Evolutionary conservation across 176 grass and related monocot genomes (phyloP).

Genomic region (Raddia distichophylla): DNA sequence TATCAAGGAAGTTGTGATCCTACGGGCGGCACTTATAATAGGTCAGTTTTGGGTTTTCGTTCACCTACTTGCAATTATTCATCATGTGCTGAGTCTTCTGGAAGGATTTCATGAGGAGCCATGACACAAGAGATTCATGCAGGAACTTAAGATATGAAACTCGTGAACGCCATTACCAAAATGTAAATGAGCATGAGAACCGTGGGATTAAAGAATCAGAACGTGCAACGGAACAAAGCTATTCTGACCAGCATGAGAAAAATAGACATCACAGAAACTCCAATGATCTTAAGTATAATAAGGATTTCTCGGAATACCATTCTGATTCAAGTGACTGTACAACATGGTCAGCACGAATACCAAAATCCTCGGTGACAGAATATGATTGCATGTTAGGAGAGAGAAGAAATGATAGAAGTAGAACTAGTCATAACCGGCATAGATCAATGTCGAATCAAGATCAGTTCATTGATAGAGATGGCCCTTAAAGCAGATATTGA

Average conservation of each 20-base stretch:
- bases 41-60: conserved; percentile 34
- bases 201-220: conserved; percentile 32
- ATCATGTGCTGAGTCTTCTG: conserved; percentile 46
- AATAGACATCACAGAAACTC: conserved; percentile 35
- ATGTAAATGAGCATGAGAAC: conserved; percentile 45
- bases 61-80: conserved; percentile 53
- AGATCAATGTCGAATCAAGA: conserved; percentile 60
- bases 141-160: conserved; percentile 43
- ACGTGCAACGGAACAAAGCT: conserved; percentile 36
- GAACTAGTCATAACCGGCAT: conserved; percentile 39
- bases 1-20: conserved; percentile 43
- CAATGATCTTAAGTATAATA: conserved; percentile 47
- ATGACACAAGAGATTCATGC: conserved; percentile 35
- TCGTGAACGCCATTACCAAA: conserved; percentile 32
- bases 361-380: conserved; percentile 52
- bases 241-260: conserved; percentile 27
- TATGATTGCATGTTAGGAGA: conserved; percentile 42
- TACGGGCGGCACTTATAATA: conserved; percentile 36
- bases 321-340: conserved; percentile 43
- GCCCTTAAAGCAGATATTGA: conserved; percentile 57
- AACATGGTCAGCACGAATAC: conserved; percentile 37
- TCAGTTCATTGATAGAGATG: conserved; percentile 75
- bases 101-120: conserved; percentile 52
- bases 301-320: conserved; percentile 47
- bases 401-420: conserved; percentile 47